Evolutionary conservation across 2,329 filamentous ascomycete species (phyloP).

Genomic region (Claviceps sorghi): DNA sequence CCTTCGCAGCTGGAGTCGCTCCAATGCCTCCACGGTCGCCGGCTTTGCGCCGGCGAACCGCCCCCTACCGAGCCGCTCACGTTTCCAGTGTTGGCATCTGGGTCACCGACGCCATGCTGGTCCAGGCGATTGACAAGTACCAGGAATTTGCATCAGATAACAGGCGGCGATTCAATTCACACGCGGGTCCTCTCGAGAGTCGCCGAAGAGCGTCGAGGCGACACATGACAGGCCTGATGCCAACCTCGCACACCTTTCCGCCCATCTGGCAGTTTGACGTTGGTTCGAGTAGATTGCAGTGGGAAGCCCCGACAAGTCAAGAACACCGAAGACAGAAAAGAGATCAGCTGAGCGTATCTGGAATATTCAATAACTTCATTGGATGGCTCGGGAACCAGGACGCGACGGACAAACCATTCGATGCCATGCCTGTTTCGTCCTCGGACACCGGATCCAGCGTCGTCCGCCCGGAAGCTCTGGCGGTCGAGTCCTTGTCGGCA

Average conservation of each 20-base stretch:
- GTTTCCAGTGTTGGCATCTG: conserved; percentile 14
- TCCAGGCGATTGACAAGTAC: conserved; percentile 18
- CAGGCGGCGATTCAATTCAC: conserved; percentile 23
- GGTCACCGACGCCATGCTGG: conserved; percentile 20
- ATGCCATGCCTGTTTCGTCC: conserved; percentile 3
- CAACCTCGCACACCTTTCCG: conserved; percentile 21
- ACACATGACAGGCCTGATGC: conserved; percentile 36
- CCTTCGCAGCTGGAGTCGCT: neutral
- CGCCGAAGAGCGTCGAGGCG: conserved; percentile 38
- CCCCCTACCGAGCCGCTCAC: conserved; percentile 7
- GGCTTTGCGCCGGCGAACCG: conserved; percentile 13
- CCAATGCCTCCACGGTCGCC: conserved; percentile 19
- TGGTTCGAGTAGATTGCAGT: conserved; percentile 33
- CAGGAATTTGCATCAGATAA: conserved; percentile 9
- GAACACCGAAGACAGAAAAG: conserved; percentile 14
- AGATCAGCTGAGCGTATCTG: conserved; percentile 8
- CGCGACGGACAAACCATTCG: conserved; percentile 10
- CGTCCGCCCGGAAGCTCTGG: conserved; percentile 4
- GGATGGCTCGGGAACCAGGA: conserved; percentile 14
- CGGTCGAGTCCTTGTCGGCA: neutral
- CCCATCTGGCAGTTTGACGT: conserved; percentile 33
- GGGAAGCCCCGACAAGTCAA: conserved; percentile 31
- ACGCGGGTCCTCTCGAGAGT: conserved; percentile 40
- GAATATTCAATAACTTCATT: conserved; percentile 15
- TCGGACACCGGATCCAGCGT: neutral